Base-by-base conservation (phyloP, 305 asterid species). In the Fraxinus albicans region DNA sequence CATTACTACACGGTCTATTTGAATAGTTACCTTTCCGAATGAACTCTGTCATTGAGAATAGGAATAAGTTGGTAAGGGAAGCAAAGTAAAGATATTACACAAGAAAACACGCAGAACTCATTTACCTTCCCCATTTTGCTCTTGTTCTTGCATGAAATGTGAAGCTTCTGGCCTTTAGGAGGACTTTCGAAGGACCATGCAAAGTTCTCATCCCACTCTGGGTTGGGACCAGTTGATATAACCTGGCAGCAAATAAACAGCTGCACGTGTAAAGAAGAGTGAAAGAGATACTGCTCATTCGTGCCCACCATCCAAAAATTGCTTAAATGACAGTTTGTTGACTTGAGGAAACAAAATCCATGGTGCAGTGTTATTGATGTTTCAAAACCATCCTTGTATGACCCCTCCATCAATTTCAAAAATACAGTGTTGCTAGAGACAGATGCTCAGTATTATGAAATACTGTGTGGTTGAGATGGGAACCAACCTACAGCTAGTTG, bases 41-140 rank as follows among this genome's bases (percentile, higher is more conserved):
- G 98, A 93, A 88, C 96, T 94, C 98, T 94, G 97, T 55, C 81
- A 42, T 83, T 73, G 73, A 69, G 75, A 50, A 76, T 80, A 25
- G 34, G 65, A 74, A 77, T 35, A 29, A n/a, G 40, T 83, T 42
- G 86, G 82, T 1, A 76, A 36, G 73, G 17, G 35, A 81, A 25
- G 78, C 34, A 76, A 4, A 8, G 81, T 23, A 78, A 8, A 6
- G 9, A 76, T 79, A 79, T 53, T 69, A 19, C 4, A 47, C 23
- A 38, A 60, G 58, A 82, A 36, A 76, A 3, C 13, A 70, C 3
- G 17, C 13, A 6, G 0, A 19, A 31, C 33, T 77, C 44, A 58
- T 38, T 77, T 85, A 94, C 98, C 98, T 96, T 96, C 73, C 99
- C 99, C 98, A 96, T 91, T 86, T 96, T 96, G 97, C 98, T 96